These are phyloP conservation scores for Diplocarpon mali DNA, from an alignment of 2,329 filamentous ascomycete species.

Conservation along the genomic window DNA sequence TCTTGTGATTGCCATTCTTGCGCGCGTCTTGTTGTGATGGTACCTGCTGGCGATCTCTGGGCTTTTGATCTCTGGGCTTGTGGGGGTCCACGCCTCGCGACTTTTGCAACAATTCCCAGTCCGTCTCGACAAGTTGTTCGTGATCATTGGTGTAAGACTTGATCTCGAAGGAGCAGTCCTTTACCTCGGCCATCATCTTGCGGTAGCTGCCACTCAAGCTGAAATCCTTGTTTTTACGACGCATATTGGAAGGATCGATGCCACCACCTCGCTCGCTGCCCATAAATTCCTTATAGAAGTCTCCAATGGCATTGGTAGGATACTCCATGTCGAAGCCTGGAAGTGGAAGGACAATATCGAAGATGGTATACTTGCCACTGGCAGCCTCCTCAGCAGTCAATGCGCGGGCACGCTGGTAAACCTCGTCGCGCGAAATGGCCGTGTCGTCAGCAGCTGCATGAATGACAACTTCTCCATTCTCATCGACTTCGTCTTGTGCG, in stretches of 20 bases:
- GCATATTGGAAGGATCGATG: conserved; percentile 79
- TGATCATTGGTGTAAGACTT: conserved; percentile 57
- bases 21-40: no score
- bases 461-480: conserved; percentile 33
- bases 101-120: conserved; percentile 47
- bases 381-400: conserved; percentile 68
- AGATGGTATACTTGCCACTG: conserved; percentile 67
- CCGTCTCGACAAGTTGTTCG: conserved; percentile 82
- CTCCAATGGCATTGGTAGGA: conserved; percentile 71
- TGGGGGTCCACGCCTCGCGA: not conserved
- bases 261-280: conserved; percentile 61
- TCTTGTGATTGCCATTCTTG: no score
- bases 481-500: conserved; percentile 26
- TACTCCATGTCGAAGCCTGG: conserved; percentile 87
- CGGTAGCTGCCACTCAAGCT: conserved; percentile 83
- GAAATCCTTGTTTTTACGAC: conserved; percentile 73
- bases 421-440: conserved; percentile 39
- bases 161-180: conserved; percentile 54
- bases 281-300: conserved; percentile 85
- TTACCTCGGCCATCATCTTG: conserved; percentile 63
- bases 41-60: not conserved
- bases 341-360: conserved; percentile 83
- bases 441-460: conserved; percentile 46
- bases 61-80: not conserved
- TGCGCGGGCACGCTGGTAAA: conserved; percentile 58